Conservation (phyloP, 1,284 basidiomycete species). For the Ustilago tritici region DNA sequence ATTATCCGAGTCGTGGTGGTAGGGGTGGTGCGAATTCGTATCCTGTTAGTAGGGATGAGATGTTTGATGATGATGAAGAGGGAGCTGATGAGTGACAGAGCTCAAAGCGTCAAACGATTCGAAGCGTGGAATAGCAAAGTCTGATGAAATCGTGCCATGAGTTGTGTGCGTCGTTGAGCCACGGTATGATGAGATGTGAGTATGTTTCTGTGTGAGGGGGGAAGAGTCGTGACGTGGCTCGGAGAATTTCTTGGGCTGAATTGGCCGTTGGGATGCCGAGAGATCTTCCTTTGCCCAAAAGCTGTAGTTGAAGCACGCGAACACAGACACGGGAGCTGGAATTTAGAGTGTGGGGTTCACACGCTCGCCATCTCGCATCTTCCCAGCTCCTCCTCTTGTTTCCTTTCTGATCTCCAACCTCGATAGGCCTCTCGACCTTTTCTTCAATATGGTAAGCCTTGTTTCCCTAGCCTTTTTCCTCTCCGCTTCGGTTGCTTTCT, state of each 20-base stretch:
- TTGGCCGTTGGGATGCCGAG: not conserved
- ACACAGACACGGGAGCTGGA: no score
- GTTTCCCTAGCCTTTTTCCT: not conserved
- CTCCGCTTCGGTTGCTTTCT: not conserved
- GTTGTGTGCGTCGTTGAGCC: not conserved
- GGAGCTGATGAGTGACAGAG: not conserved
- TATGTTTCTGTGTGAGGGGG: not conserved
- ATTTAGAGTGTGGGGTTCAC: constrained; percentile 2
- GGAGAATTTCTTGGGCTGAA: constrained; percentile 6
- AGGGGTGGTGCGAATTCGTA: constrained; percentile 17
- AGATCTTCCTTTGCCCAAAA: no score
- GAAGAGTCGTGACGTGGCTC: constrained; percentile 15
- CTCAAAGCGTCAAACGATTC: not conserved
- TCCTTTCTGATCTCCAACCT: no score
- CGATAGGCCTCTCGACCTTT: not conserved
- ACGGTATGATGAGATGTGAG: not conserved
- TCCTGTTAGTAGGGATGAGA: constrained; percentile 31
- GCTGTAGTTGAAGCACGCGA: no score
- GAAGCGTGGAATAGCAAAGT: not conserved
- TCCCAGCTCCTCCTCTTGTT: no score
- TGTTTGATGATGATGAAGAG: constrained; percentile 26
- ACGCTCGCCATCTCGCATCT: no score
- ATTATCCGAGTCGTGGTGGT: constrained; percentile 23
- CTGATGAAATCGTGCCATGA: no score
- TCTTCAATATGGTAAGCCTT: constrained; percentile 1